A percentile compares a stretch with the other conserved stretches of the same genome.
Evolutionary conservation across 2,329 filamentous ascomycete species (phyloP).

Genomic region (Aspergillus fumigatus): DNA sequence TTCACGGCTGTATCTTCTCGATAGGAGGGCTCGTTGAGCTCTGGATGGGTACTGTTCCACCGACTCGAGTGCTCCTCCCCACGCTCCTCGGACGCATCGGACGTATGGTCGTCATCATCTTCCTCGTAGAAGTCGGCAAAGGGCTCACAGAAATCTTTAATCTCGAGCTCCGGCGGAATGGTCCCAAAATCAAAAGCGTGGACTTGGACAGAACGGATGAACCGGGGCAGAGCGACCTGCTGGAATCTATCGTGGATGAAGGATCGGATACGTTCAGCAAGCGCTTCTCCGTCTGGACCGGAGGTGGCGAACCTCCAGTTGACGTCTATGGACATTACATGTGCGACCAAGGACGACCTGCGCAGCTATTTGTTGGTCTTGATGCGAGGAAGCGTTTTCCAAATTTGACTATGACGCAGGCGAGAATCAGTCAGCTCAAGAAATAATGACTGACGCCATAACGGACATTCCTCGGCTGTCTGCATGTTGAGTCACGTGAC

Average conservation of each 20-base stretch:
- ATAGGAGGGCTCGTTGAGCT: conserved; percentile 25
- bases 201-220: conserved; percentile 93
- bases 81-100: conserved; percentile 34
- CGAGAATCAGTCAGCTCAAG: background rate
- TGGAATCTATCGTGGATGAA: conserved; percentile 98
- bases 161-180: conserved; percentile 75
- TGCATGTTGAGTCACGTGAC: background rate
- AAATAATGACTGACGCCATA: background rate
- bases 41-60: conserved; percentile 17
- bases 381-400: background rate
- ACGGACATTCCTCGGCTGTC: background rate
- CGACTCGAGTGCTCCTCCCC: conserved; percentile 20
- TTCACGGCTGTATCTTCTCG: conserved; percentile 28
- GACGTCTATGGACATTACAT: conserved; percentile 89
- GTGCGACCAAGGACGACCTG: conserved; percentile 7
- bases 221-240: conserved; percentile 80
- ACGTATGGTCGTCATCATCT: conserved; percentile 50
- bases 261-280: conserved; percentile 80
- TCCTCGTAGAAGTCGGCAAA: conserved; percentile 94
- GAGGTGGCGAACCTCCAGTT: conserved; percentile 92
- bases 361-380: background rate
- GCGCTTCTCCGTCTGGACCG: conserved; percentile 77
- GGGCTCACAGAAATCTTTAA: conserved; percentile 96
- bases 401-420: background rate
- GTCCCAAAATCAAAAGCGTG: conserved; percentile 90